Percentiles rank a stretch among this genome's conserved stretches.
Conservation (phyloP, 78 protist genomes). For the Dictyostelium firmibasis region DNA sequence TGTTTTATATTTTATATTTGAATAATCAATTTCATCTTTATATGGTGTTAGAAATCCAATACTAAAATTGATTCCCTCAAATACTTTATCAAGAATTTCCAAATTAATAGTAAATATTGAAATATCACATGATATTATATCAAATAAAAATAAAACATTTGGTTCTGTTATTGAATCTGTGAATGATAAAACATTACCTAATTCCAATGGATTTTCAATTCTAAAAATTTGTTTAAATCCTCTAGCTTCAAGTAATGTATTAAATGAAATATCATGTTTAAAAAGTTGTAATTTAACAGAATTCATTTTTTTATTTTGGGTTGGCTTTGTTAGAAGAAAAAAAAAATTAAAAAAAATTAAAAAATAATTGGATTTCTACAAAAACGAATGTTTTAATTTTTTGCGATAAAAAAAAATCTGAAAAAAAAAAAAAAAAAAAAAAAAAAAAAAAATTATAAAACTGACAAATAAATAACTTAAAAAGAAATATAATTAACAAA, state of each 20-base stretch:
- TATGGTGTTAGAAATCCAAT: neutral
- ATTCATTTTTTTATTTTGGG: neutral
- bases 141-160: neutral
- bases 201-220: neutral
- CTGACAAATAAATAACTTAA: too few relatives aligned
- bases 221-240: neutral
- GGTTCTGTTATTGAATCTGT: neutral
- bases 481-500: too few relatives aligned
- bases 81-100: neutral
- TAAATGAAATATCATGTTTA: neutral
- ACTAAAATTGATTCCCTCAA: neutral
- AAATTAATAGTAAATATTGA: neutral
- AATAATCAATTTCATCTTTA: neutral
- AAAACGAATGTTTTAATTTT: too few relatives aligned
- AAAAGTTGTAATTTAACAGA: neutral
- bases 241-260: neutral
- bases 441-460: too few relatives aligned
- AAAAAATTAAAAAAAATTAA: too few relatives aligned
- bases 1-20: neutral
- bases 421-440: too few relatives aligned
- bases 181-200: neutral
- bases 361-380: too few relatives aligned
- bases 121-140: neutral
- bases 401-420: too few relatives aligned
- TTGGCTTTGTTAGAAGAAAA: too few relatives aligned